Conservation (phyloP, 2,329 filamentous ascomycete species). For the Penicillium frequentans region DNA sequence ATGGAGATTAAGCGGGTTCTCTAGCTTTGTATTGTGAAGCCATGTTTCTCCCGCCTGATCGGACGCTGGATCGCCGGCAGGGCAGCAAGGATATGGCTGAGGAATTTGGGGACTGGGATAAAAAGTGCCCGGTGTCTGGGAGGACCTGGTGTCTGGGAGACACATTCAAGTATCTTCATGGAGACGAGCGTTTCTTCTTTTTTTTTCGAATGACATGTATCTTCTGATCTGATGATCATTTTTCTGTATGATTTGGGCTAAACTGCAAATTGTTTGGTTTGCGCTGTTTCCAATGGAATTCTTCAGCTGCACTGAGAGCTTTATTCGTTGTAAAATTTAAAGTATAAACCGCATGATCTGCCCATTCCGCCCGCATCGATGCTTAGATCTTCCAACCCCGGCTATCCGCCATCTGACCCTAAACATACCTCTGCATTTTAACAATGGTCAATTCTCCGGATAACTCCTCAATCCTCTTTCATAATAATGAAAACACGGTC, state of each 20-base stretch:
- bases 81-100: constrained; percentile 14
- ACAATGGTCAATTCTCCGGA: background rate
- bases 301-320: background rate
- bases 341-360: background rate
- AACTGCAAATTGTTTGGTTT: background rate
- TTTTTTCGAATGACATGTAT: constrained; percentile 11
- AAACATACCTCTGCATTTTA: background rate
- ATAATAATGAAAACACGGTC: constrained; percentile 45
- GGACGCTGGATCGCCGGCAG: constrained; percentile 43
- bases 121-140: constrained; percentile 11
- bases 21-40: constrained; percentile 27
- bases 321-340: background rate
- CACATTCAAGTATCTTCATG: constrained; percentile 14
- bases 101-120: constrained; percentile 1
- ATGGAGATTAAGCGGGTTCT: constrained; percentile 34
- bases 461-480: constrained; percentile 48
- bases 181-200: constrained; percentile 9
- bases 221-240: constrained; percentile 8
- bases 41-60: constrained; percentile 24
- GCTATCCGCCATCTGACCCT: background rate
- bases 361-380: background rate
- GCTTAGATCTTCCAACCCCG: background rate
- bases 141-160: background rate
- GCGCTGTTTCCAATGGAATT: background rate
- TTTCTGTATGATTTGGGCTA: background rate